Evolutionary conservation across 352 stramenopile species (phyloP), one percentile per base, ranked within the genome.

Genomic region (Elongisporangium anandrum): DNA sequence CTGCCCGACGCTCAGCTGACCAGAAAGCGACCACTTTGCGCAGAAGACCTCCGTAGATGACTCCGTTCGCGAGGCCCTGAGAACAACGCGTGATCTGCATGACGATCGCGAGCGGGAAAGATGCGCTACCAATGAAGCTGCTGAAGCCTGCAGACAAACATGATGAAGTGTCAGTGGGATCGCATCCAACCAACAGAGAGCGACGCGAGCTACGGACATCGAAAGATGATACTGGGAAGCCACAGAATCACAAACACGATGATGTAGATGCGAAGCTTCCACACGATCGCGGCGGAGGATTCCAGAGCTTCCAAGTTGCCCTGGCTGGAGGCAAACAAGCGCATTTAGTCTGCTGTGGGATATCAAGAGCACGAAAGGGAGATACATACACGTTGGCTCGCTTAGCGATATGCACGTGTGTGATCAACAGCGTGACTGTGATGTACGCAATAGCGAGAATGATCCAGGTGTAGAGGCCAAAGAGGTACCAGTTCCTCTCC

Each of bases 201-300:
- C 4, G 49, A 62, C 34, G 1, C 39, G n/a, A 10, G 16, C 5
- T 50, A 77, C 76, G 61, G 48, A 90, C 81, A 65, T 57, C 82
- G 73, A 54, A 86, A 92, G 54, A 88, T 52, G 2, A 72, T 73
- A 23, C 76, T 85, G 3, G 83, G 83, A 5, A 76, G 70, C 80
- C 83, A 90, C 29, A 87, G 79, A 54, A 90, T 60, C 13, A 88
- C 72, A 63, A 92, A 92, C 0, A 73, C 64, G 20, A 83, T 63
- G 52, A 90, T 88, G 66, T 92, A 92, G 49, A 90, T 75, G 4
- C 80, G 69, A 17, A 92, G 65, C 63, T 85, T 82, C 48, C 66
- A 73, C 23, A 74, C 83, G 58, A 92, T 89, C 17, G 70, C 57
- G 34, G 70, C 69, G 56, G 73, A 88, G 15, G 82, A 89, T 66